Percentiles rank a stretch among this genome's conserved stretches.
Conservation (phyloP, 441 rosid species). For the Populus hybrid region DNA sequence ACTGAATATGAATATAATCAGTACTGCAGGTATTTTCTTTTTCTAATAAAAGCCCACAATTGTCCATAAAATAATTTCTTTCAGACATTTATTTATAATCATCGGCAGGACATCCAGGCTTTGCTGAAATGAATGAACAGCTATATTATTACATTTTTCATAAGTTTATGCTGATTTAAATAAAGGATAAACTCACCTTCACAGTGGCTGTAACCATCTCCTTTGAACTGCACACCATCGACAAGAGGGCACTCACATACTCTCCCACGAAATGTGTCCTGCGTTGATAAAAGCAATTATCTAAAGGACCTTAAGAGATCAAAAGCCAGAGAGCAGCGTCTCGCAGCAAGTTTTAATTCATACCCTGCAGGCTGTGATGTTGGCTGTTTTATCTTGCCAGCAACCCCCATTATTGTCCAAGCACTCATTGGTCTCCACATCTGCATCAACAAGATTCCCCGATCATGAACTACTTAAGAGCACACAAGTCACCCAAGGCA, state of each 20-base stretch:
- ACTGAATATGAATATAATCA: neutral
- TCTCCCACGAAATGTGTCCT: constrained; percentile 99
- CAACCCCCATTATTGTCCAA: constrained; percentile 95
- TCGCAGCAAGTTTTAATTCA: constrained; percentile 13
- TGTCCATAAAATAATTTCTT: neutral
- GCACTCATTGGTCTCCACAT: constrained; percentile 96
- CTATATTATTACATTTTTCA: neutral
- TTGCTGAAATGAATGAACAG: neutral
- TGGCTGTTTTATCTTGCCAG: constrained; percentile 82
- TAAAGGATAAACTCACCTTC: constrained; percentile 50
- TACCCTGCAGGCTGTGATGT: constrained; percentile 96
- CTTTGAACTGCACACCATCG: constrained; percentile 92
- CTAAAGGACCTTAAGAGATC: constrained; percentile 2
- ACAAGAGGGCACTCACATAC: constrained; percentile 92
- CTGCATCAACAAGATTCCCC: constrained; percentile 38
- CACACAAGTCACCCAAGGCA: neutral
- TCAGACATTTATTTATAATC: neutral
- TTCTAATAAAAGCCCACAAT: neutral
- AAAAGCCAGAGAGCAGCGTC: neutral
- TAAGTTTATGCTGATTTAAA: neutral
- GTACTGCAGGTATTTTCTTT: neutral
- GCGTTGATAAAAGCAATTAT: constrained; percentile 11
- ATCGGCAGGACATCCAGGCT: neutral
- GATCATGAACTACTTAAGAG: constrained; percentile 19
- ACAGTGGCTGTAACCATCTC: constrained; percentile 96